Percentiles rank a stretch among this genome's conserved stretches.
Evolutionary conservation across 352 stramenopile species (phyloP).

Genomic region (Peronosclerospora sorghi): DNA sequence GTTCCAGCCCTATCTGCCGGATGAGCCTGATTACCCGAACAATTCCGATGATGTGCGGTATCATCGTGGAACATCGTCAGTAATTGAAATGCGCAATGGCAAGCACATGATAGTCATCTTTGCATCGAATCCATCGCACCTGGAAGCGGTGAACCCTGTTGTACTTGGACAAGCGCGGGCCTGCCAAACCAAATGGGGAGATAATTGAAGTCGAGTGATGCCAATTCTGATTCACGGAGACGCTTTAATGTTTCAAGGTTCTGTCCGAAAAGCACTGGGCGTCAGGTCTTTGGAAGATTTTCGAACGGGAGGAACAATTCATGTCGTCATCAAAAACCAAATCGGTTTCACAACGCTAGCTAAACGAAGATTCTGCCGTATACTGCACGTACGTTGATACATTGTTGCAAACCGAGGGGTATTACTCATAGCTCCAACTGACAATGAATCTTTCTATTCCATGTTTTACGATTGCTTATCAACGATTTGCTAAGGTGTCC

Average conservation of each 20-base stretch:
- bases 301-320: slow-evolving; percentile 94
- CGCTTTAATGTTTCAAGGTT: slow-evolving; percentile 86
- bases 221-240: slow-evolving; percentile 97
- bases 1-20: slow-evolving; percentile 78
- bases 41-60: slow-evolving; percentile 86
- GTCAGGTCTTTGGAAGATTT: slow-evolving; percentile 90
- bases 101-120: slow-evolving; percentile 75
- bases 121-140: slow-evolving; percentile 97
- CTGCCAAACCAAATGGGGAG: slow-evolving; percentile 80
- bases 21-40: slow-evolving; percentile 77
- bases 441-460: slow-evolving; percentile 1
- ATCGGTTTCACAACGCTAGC: slow-evolving; percentile 98
- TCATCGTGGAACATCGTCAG: slow-evolving; percentile 73
- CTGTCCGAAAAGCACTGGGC: slow-evolving; percentile 67
- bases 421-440: slow-evolving; percentile 3
- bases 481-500: slow-evolving; percentile 97
- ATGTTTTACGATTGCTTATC: not conserved
- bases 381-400: slow-evolving; percentile 85
- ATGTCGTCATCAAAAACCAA: slow-evolving; percentile 99
- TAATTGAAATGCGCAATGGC: slow-evolving; percentile 56
- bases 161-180: slow-evolving; percentile 93
- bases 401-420: not conserved
- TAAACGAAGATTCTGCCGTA: slow-evolving; percentile 92
- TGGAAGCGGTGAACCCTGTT: slow-evolving; percentile 97
- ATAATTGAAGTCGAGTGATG: slow-evolving; percentile 86